A percentile compares a stretch with the other conserved stretches of the same genome.
Conservation (phyloP, 1,284 basidiomycete species). For the Leccinum huronense region DNA sequence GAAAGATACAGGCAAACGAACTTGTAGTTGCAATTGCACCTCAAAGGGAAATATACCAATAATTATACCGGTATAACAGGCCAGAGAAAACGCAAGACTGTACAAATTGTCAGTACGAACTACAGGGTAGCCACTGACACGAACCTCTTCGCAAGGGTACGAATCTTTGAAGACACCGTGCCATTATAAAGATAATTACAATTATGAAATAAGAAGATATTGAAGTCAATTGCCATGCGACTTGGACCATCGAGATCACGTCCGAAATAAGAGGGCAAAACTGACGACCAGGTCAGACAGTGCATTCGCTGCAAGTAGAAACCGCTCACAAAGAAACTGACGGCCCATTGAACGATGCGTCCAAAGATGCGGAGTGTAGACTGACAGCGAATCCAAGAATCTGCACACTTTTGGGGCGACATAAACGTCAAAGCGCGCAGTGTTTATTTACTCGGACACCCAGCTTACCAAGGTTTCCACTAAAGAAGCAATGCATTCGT, state of each 20-base stretch:
- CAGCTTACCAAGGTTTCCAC: slow-evolving; percentile 10
- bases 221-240: slow-evolving; percentile 19
- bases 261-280: slow-evolving; percentile 27
- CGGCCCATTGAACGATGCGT: slow-evolving; percentile 18
- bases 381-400: slow-evolving; percentile 14
- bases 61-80: slow-evolving; percentile 12
- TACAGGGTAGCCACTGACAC: background rate
- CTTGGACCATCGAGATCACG: slow-evolving; percentile 20
- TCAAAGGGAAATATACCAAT: background rate
- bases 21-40: slow-evolving; percentile 2
- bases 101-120: slow-evolving; percentile 4
- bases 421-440: background rate
- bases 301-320: background rate
- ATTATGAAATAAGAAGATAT: slow-evolving; percentile 21
- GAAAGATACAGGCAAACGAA: slow-evolving; percentile 3
- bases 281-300: slow-evolving; percentile 16
- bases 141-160: slow-evolving; percentile 17
- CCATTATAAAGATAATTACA: slow-evolving; percentile 12
- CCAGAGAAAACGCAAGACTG: slow-evolving; percentile 11
- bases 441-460: background rate
- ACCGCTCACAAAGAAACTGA: slow-evolving; percentile 25
- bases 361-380: slow-evolving; percentile 3
- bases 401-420: background rate
- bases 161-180: slow-evolving; percentile 8
- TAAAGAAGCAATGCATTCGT: slow-evolving; percentile 11